These are phyloP conservation scores for Thalassiosira exigua DNA, from an alignment of 352 stramenopile species.

Conservation along the genomic window DNA sequence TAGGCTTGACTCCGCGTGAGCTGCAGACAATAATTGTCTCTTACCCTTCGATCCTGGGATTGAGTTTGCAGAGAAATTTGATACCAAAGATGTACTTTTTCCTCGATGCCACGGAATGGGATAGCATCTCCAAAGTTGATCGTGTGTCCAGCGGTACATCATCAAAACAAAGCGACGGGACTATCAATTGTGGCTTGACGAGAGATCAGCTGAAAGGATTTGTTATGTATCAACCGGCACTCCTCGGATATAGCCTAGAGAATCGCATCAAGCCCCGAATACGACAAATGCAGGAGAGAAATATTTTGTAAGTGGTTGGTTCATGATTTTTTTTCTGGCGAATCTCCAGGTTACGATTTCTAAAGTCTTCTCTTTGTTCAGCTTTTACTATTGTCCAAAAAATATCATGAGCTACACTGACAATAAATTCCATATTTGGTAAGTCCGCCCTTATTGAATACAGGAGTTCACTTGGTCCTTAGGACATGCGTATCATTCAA, in stretches of 20 bases:
- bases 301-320: no score
- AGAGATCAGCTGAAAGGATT: conserved; percentile 57
- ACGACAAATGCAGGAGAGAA: conserved; percentile 29
- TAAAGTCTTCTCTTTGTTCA: no score
- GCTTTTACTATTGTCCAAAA: conserved; percentile 54
- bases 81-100: conserved; percentile 59
- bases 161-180: background rate
- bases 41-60: conserved; percentile 62
- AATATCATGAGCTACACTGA: conserved; percentile 64
- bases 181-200: conserved; percentile 36
- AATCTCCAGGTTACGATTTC: no score
- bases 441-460: no score
- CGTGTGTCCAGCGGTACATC: background rate
- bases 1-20: conserved; percentile 37
- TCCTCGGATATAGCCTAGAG: conserved; percentile 62
- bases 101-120: conserved; percentile 14
- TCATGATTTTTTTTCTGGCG: no score
- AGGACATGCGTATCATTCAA: no score
- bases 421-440: conserved; percentile 56
- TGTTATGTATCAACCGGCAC: conserved; percentile 61
- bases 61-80: conserved; percentile 58
- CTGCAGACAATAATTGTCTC: conserved; percentile 42
- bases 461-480: no score
- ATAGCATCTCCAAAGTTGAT: no score
- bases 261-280: conserved; percentile 49